Percentiles rank a stretch among this genome's conserved stretches.
Conservation (phyloP, 176 grass and related monocot genomes). For the Carex littledalei region DNA sequence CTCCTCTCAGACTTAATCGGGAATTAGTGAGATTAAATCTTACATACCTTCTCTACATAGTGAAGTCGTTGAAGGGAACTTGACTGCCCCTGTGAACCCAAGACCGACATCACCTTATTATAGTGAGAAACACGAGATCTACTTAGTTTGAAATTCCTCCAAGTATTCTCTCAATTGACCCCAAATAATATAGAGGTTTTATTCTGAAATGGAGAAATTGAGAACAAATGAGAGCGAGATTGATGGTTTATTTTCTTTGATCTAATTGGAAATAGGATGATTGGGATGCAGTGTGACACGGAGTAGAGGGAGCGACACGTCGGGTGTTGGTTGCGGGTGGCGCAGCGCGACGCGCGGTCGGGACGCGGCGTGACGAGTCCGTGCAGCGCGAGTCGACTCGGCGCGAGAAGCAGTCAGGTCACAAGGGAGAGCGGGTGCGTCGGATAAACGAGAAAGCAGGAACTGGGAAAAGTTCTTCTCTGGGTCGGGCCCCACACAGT, state of each 20-base stretch:
- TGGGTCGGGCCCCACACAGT: too few species aligned
- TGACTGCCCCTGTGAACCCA: constrained; percentile 50
- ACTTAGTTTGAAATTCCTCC: background rate
- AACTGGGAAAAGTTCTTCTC: too few species aligned
- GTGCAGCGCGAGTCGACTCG: too few species aligned
- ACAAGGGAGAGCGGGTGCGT: too few species aligned
- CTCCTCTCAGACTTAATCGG: background rate
- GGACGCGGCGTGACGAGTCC: too few species aligned
- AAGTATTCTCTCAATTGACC: background rate
- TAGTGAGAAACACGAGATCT: background rate
- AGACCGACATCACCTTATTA: constrained; percentile 13
- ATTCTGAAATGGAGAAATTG: background rate
- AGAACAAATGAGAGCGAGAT: background rate
- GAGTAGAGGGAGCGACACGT: too few species aligned
- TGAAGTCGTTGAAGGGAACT: constrained; percentile 83
- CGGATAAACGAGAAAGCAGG: too few species aligned
- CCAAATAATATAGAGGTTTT: background rate
- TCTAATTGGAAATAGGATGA: background rate
- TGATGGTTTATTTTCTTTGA: background rate
- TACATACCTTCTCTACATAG: constrained; percentile 64
- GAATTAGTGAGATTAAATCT: background rate
- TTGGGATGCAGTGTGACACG: too few species aligned
- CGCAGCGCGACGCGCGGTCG: too few species aligned
- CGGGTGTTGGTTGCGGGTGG: too few species aligned
- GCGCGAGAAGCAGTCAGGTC: too few species aligned